Conservation (phyloP, 73 alveolate species). For the Tetrahymena elliotti region DNA sequence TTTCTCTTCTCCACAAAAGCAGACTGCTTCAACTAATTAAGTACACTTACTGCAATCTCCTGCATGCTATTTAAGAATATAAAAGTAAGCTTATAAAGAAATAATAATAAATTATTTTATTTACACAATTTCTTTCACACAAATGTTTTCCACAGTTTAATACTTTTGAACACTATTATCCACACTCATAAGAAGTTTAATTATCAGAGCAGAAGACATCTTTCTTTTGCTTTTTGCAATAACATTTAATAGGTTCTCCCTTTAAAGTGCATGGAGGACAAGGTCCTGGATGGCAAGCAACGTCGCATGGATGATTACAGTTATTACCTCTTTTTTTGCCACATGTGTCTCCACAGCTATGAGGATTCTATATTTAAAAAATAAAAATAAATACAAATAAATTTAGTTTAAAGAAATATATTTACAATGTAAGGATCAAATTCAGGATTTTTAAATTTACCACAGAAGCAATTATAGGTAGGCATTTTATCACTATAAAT, state of each 20-base stretch:
- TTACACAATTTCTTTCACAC: conserved; percentile 33
- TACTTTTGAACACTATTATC: conserved; percentile 46
- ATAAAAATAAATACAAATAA: neutral
- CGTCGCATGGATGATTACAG: conserved; percentile 79
- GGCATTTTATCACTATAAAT: conserved; percentile 76
- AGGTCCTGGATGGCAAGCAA: conserved; percentile 94
- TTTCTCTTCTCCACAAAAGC: conserved; percentile 61
- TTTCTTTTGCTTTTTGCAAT: conserved; percentile 69
- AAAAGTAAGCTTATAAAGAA: neutral
- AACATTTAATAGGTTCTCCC: conserved; percentile 64
- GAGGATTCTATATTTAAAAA: conserved; percentile 60
- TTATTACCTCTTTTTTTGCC: conserved; percentile 60
- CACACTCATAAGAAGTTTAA: conserved; percentile 42
- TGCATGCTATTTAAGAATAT: conserved; percentile 39
- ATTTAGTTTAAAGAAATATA: neutral
- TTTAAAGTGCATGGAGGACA: conserved; percentile 85
- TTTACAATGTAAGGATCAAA: conserved; percentile 49
- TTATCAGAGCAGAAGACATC: conserved; percentile 67
- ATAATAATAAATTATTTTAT: neutral
- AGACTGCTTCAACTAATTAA: conserved; percentile 21
- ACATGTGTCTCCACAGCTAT: conserved; percentile 83
- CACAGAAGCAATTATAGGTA: conserved; percentile 81
- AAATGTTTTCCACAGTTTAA: conserved; percentile 55
- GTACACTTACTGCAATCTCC: conserved; percentile 62
- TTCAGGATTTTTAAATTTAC: conserved; percentile 67